These are phyloP conservation scores for Calycina marina DNA, from an alignment of 2,329 filamentous ascomycete genomes.

Conservation along the genomic window DNA sequence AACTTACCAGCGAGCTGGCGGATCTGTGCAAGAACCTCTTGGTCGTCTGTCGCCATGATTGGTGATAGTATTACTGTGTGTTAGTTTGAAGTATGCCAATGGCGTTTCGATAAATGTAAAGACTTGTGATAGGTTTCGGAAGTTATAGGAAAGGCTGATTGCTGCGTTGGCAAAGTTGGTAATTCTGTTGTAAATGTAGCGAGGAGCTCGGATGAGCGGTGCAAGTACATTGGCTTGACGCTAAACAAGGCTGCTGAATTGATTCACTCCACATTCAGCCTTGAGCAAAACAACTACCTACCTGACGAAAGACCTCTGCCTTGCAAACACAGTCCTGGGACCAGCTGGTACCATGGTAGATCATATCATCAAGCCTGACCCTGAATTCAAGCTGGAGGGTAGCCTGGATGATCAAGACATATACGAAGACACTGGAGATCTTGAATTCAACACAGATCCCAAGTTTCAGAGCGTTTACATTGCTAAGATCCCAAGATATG, in stretches of 20 bases:
- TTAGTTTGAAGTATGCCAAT: conserved; percentile 12
- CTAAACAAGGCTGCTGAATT: too few species aligned
- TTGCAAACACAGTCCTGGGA: too few species aligned
- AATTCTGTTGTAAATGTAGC: too few species aligned
- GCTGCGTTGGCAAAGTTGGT: too few species aligned
- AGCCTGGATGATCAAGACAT: conserved; percentile 47
- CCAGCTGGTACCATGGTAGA: conserved; percentile 18
- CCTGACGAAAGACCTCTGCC: too few species aligned
- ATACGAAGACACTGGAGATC: conserved; percentile 52
- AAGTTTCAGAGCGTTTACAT: conserved; percentile 43
- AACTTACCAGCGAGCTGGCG: conserved; percentile 39
- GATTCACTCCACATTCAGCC: background rate
- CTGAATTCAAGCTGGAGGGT: conserved; percentile 27
- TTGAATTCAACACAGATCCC: conserved; percentile 35
- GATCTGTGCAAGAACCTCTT: conserved; percentile 39
- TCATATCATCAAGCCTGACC: conserved; percentile 32
- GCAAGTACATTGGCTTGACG: too few species aligned
- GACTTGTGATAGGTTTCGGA: too few species aligned
- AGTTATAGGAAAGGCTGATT: too few species aligned
- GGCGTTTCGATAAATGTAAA: too few species aligned
- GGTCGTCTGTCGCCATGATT: conserved; percentile 35
- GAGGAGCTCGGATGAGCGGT: background rate
- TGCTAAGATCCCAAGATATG: conserved; percentile 61
- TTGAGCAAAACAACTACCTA: background rate
- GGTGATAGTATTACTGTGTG: conserved; percentile 13